phyloP scores from a whole-genome alignment of 2,329 filamentous ascomycete genomes.

The Plenodomus lindquistii region DNA sequence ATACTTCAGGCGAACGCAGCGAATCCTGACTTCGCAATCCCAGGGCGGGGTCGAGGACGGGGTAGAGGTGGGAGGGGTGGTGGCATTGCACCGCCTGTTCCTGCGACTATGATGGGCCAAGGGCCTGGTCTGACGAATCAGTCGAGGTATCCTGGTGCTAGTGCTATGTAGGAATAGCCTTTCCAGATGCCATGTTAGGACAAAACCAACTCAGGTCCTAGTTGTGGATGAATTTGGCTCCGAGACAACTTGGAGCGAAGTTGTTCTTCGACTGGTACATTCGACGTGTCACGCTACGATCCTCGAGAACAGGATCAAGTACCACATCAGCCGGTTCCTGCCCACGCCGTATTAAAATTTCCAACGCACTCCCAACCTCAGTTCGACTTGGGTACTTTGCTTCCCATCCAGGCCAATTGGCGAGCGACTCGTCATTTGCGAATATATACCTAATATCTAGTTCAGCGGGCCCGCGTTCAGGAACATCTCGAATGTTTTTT shows the following conservation, averaged over 20 bases:
- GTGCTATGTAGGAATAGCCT: constrained; percentile 30
- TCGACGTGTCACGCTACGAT: no score
- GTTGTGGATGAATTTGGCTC: background rate
- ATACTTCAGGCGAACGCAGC: constrained; percentile 63
- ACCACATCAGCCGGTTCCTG: no score
- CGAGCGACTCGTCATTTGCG: no score
- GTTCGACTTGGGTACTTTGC: no score
- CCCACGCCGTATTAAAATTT: no score
- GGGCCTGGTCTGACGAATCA: constrained; percentile 33
- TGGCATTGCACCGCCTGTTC: constrained; percentile 29
- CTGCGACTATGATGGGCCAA: constrained; percentile 29
- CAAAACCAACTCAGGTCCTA: background rate
- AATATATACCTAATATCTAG: no score
- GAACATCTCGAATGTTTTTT: no score
- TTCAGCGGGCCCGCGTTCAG: no score
- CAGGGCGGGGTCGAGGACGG: constrained; percentile 38
- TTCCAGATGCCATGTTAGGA: background rate
- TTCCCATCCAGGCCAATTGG: no score
- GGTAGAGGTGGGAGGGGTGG: constrained; percentile 30
- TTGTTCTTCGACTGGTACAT: no score
- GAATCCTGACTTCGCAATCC: constrained; percentile 84
- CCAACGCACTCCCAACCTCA: no score
- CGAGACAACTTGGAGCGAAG: background rate
- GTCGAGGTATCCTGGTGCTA: constrained; percentile 40
- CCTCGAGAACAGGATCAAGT: no score